Base-by-base conservation (phyloP, 192 early-diverging fungal species). In the Coemansia sp. region DNA sequence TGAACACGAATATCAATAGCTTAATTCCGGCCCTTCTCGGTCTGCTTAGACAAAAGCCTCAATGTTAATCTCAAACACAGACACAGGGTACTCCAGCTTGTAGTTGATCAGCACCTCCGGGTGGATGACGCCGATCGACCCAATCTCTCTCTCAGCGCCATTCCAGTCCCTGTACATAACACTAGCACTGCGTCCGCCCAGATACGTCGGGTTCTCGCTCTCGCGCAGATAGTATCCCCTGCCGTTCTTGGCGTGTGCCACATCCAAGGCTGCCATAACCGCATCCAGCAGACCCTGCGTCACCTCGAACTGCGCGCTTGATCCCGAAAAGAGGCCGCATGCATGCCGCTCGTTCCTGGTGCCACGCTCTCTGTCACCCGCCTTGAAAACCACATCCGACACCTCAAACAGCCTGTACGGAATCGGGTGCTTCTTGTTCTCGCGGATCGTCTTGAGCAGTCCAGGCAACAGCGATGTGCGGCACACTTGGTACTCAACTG, bases 351-450 rank as follows among this genome's bases (percentile, higher is more conserved):
- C 86, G 84, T 98, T 99, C 67, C 91, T 79, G 5, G 92, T 87
- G n/a, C 90, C 84, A 63, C 93, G 85, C 70, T 95, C 94, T 51
- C 74, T 65, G 9, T 86, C 75, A 19, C 94, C 88, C 77, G 96
- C 93, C 84, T 97, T 94, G 71, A 95, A 80, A 17, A 92, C 93
- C 37, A 97, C 89, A 64, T 99, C 96, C 38, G 93, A 94, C 40
- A 98, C 95, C 76, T 99, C 98, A 74, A 99, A 99, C 66, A 98
- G 74, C 80, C 93, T 93, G 84, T 96, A 81, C 8, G 98, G 98
- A 44, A 96, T 85, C 5, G 95, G 81, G 62, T 94, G 88, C 75
- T 89, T 92, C 85, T 92, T 95, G 82, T 94, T 93, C 59, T 86
- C 86, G 72, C 88, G 86, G 53, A 98, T 68, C 0, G 96, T 97